Evolutionary conservation across 352 stramenopile genomes (phyloP).

Genomic region (Globisporangium nunn): DNA sequence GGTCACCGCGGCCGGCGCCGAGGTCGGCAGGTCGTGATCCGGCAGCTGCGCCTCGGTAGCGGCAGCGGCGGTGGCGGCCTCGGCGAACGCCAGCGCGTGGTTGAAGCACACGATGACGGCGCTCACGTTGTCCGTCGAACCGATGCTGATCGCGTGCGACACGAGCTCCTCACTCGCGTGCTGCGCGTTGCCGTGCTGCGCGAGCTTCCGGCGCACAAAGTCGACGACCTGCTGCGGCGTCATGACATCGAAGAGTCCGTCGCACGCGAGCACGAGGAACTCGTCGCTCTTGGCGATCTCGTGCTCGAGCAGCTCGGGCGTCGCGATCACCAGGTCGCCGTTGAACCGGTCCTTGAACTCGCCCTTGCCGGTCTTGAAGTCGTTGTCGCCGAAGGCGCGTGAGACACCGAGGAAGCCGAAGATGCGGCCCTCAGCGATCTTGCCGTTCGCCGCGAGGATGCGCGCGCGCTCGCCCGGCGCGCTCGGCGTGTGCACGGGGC

Average conservation of each 20-base stretch:
- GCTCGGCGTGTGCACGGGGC: slow-evolving; percentile 60
- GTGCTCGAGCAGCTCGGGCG: slow-evolving; percentile 57
- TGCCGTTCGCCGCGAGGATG: slow-evolving; percentile 77
- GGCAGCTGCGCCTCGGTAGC: slow-evolving; percentile 9
- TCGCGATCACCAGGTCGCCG: slow-evolving; percentile 68
- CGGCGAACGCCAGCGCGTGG: slow-evolving; percentile 22
- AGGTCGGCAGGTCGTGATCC: not conserved
- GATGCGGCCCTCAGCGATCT: slow-evolving; percentile 78
- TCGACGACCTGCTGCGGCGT: slow-evolving; percentile 71
- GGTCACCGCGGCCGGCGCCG: not conserved
- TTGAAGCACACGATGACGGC: slow-evolving; percentile 77
- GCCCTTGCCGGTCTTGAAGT: slow-evolving; percentile 80
- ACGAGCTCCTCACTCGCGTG: slow-evolving; percentile 80
- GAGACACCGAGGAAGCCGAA: slow-evolving; percentile 81
- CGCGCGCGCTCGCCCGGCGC: slow-evolving; percentile 63
- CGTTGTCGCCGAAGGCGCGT: slow-evolving; percentile 77
- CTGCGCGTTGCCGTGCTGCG: slow-evolving; percentile 63
- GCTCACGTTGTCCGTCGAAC: slow-evolving; percentile 81
- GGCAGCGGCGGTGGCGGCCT: no score
- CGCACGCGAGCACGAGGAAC: slow-evolving; percentile 78
- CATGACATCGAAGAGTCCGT: slow-evolving; percentile 86
- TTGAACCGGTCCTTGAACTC: slow-evolving; percentile 81
- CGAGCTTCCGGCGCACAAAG: slow-evolving; percentile 70
- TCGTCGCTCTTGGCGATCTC: slow-evolving; percentile 52
- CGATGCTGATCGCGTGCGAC: slow-evolving; percentile 70